Evolutionary conservation across 2,329 filamentous ascomycete species (phyloP).

Genomic region (Torrubiella hemipterigena): DNA sequence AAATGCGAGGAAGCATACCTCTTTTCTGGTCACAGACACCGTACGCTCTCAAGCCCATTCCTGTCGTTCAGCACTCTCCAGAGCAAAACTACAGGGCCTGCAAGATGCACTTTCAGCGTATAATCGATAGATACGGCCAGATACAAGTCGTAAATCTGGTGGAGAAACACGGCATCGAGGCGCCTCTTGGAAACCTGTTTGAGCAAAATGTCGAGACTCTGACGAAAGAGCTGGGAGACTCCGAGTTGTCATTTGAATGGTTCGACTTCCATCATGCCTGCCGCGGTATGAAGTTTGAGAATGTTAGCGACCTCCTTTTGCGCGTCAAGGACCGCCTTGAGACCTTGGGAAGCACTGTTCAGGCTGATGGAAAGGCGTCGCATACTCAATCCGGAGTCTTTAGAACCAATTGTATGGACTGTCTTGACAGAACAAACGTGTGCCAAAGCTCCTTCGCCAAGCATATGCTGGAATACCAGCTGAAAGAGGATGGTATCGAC

Average conservation of each 20-base stretch:
- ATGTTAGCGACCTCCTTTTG: constrained; percentile 70
- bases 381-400: constrained; percentile 60
- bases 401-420: constrained; percentile 99
- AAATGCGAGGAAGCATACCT: constrained; percentile 83
- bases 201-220: constrained; percentile 54
- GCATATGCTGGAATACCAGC: constrained; percentile 66
- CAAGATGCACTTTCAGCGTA: constrained; percentile 61
- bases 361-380: constrained; percentile 28
- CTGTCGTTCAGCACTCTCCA: constrained; percentile 67
- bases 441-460: constrained; percentile 86
- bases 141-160: constrained; percentile 76
- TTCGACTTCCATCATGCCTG: constrained; percentile 94
- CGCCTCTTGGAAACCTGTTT: constrained; percentile 67
- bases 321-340: constrained; percentile 57
- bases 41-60: constrained; percentile 82
- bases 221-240: constrained; percentile 47
- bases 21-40: constrained; percentile 92
- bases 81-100: constrained; percentile 71
- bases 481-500: constrained; percentile 63
- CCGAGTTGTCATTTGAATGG: constrained; percentile 63
- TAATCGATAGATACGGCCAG: constrained; percentile 59
- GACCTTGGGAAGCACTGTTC: constrained; percentile 58
- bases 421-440: constrained; percentile 89
- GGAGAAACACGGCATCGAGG: constrained; percentile 77
- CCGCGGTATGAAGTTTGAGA: constrained; percentile 95